Percentiles rank a stretch among this genome's conserved stretches.
These are phyloP conservation scores for Bipolaris victoriae DNA, from an alignment of 2,329 filamentous ascomycete species.

Conservation along the genomic window DNA sequence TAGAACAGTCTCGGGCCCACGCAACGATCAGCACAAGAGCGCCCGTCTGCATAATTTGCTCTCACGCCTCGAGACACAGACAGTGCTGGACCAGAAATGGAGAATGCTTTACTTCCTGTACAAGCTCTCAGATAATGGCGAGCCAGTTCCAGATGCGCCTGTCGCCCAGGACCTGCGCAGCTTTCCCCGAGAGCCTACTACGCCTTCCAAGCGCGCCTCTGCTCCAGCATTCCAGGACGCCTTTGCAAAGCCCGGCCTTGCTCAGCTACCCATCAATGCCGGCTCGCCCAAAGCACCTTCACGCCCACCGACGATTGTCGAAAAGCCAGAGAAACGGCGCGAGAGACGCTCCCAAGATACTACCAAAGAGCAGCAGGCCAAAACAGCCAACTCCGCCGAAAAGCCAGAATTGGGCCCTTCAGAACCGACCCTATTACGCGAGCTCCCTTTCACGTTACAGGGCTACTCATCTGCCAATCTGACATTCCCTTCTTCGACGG, in stretches of 20 bases:
- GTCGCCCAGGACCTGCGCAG: slow-evolving; percentile 21
- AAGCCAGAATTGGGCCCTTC: slow-evolving; percentile 40
- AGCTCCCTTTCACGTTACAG: slow-evolving; percentile 91
- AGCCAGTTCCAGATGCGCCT: slow-evolving; percentile 12
- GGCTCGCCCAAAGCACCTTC: slow-evolving; percentile 37
- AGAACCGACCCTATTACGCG: slow-evolving; percentile 60
- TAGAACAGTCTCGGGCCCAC: slow-evolving; percentile 70
- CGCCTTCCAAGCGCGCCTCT: slow-evolving; percentile 35
- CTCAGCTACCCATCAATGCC: slow-evolving; percentile 46
- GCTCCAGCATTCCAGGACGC: slow-evolving; percentile 53
- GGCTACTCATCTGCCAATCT: slow-evolving; percentile 87
- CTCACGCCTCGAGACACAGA: slow-evolving; percentile 84
- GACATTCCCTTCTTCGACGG: slow-evolving; percentile 72
- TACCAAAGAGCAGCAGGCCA: slow-evolving; percentile 33
- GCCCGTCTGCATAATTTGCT: slow-evolving; percentile 91
- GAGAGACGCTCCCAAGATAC: slow-evolving; percentile 35
- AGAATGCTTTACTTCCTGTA: slow-evolving; percentile 91
- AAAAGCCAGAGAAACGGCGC: slow-evolving; percentile 35
- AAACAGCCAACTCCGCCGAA: slow-evolving; percentile 14
- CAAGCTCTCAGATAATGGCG: slow-evolving; percentile 70
- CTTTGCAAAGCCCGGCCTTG: slow-evolving; percentile 55
- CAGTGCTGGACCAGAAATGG: slow-evolving; percentile 95
- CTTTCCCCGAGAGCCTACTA: slow-evolving; percentile 31
- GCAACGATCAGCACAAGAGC: slow-evolving; percentile 70
- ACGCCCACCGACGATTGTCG: slow-evolving; percentile 25